phyloP scores from a whole-genome alignment of 2,329 filamentous ascomycete genomes.

The Bisporella sp. region DNA sequence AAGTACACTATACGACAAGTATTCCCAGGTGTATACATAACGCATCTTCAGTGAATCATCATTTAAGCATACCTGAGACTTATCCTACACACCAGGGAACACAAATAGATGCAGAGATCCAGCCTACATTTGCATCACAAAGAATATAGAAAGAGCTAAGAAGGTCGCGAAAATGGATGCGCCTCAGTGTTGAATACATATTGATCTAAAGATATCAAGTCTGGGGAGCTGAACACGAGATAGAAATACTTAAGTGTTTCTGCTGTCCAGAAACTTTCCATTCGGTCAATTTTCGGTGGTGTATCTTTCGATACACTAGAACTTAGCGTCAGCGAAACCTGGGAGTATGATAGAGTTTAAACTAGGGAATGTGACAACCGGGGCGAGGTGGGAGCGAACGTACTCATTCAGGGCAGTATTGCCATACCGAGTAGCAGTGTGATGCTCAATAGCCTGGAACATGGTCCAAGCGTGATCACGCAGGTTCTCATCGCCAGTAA shows the following conservation, averaged over 20 bases:
- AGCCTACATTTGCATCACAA: too few relatives aligned
- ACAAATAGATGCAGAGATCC: too few relatives aligned
- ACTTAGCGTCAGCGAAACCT: too few relatives aligned
- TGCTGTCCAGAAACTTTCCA: constrained; percentile 88
- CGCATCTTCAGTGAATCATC: too few relatives aligned
- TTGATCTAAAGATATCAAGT: constrained; percentile 55
- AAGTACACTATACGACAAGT: too few relatives aligned
- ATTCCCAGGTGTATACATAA: too few relatives aligned
- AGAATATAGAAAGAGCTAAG: too few relatives aligned
- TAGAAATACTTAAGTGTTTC: constrained; percentile 95
- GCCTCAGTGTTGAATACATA: constrained; percentile 50
- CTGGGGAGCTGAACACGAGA: constrained; percentile 65
- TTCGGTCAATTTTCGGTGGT: constrained; percentile 46
- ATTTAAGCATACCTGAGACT: too few relatives aligned
- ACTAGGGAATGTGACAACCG: too few relatives aligned
- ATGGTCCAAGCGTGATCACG: constrained; percentile 38
- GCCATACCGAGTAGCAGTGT: constrained; percentile 32
- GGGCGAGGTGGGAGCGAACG: too few relatives aligned
- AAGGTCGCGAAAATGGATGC: constrained; percentile 22
- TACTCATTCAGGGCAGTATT: constrained; percentile 24
- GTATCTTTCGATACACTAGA: constrained; percentile 38
- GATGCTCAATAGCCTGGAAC: constrained; percentile 35
- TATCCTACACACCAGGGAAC: too few relatives aligned
- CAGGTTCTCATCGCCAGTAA: constrained; percentile 16
- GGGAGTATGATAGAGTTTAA: too few relatives aligned